A percentile compares a stretch with the other conserved stretches of the same genome.
These are phyloP conservation scores for Hypomontagnella monticulosa DNA, from an alignment of 495 filamentous ascomycete genomes.

Conservation along the genomic window DNA sequence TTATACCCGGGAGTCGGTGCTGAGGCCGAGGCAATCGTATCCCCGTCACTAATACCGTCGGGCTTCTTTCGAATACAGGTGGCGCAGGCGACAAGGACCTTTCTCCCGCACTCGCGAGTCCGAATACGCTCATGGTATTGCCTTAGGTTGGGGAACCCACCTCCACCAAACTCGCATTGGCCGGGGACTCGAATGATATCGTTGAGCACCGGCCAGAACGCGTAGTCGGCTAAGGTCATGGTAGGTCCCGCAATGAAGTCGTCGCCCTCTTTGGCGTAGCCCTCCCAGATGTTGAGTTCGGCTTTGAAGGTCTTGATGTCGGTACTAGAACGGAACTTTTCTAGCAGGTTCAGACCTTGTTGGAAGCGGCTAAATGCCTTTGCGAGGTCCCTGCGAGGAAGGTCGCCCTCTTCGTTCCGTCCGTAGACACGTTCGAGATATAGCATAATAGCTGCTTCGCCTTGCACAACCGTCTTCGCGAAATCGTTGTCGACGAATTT, in stretches of 20 bases:
- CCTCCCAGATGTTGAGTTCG: constrained; percentile 61
- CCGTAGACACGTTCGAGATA: constrained; percentile 65
- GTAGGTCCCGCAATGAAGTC: constrained; percentile 66
- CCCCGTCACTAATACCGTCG: neutral
- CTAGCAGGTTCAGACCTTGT: constrained; percentile 50
- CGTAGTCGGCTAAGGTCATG: constrained; percentile 73
- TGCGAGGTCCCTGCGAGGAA: constrained; percentile 46
- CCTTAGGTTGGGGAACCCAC: constrained; percentile 55
- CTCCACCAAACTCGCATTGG: constrained; percentile 33
- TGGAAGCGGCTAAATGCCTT: constrained; percentile 51
- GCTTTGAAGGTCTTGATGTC: constrained; percentile 44
- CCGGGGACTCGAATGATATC: constrained; percentile 58
- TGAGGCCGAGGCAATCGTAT: neutral
- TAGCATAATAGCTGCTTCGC: constrained; percentile 61
- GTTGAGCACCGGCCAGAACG: constrained; percentile 75
- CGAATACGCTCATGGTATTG: constrained; percentile 63
- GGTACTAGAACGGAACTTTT: constrained; percentile 44
- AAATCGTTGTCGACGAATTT: constrained; percentile 66
- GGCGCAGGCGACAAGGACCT: constrained; percentile 45
- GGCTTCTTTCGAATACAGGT: constrained; percentile 13
- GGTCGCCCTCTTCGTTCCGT: constrained; percentile 37
- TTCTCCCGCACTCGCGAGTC: constrained; percentile 59
- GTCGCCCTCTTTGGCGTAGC: constrained; percentile 49
- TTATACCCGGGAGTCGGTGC: neutral
- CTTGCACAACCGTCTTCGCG: constrained; percentile 55